Evolutionary conservation across 257 asterid genomes (phyloP).

Genomic region (Striga asiatica): DNA sequence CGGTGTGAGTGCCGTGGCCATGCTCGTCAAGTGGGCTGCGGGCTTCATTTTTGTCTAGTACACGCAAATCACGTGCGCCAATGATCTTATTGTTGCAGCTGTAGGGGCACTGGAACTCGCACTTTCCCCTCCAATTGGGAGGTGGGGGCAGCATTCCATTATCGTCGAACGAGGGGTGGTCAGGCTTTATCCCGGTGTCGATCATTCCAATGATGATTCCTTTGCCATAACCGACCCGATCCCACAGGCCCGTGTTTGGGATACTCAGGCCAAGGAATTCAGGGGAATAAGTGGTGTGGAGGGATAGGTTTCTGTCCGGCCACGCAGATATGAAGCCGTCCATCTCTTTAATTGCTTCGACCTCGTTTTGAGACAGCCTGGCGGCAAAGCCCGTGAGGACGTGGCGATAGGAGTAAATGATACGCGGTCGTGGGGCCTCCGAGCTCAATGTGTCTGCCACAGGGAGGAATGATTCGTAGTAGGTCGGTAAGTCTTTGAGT

Average conservation of each 20-base stretch:
- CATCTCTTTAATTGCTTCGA: too few relatives aligned
- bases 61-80: neutral
- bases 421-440: too few relatives aligned
- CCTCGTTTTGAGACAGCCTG: too few relatives aligned
- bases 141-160: neutral
- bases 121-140: neutral
- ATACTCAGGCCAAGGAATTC: too few relatives aligned
- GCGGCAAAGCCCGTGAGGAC: too few relatives aligned
- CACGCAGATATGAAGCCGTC: too few relatives aligned
- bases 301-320: too few relatives aligned
- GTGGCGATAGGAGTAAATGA: too few relatives aligned
- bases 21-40: neutral
- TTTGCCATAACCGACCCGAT: neutral
- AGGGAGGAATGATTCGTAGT: too few relatives aligned
- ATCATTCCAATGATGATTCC: neutral
- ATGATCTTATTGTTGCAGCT: neutral
- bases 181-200: neutral
- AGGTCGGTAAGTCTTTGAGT: too few relatives aligned
- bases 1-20: conserved; percentile 43
- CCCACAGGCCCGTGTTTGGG: conserved; percentile 7
- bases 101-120: neutral
- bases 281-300: too few relatives aligned
- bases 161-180: neutral
- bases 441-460: too few relatives aligned
- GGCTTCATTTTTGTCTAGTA: neutral